Conservation (phyloP, 78 protist species). For the Acrasis kona region DNA sequence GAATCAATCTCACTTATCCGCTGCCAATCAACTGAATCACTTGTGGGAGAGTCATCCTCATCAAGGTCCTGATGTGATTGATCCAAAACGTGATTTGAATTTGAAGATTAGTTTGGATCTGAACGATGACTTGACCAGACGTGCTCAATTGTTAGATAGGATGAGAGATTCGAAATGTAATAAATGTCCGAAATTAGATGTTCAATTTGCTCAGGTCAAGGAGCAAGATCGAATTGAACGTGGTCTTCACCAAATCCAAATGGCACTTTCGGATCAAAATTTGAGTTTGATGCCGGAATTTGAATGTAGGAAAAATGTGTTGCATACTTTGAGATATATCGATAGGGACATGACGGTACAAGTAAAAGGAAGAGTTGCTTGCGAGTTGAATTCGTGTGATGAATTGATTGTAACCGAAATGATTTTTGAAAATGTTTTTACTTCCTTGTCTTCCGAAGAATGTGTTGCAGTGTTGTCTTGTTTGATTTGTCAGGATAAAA, state of each 20-base stretch:
- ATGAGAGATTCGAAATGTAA: constrained; percentile 44
- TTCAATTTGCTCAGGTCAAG: constrained; percentile 26
- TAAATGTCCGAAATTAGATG: constrained; percentile 39
- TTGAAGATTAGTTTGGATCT: too few relatives aligned
- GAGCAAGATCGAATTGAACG: too few relatives aligned
- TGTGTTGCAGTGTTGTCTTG: constrained; percentile 49
- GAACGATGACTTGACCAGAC: too few relatives aligned
- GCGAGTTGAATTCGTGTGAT: constrained; percentile 69
- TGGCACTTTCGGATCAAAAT: constrained; percentile 37
- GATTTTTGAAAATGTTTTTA: constrained; percentile 67
- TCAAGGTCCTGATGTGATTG: too few relatives aligned
- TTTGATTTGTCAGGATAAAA: constrained; percentile 58
- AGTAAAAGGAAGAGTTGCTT: constrained; percentile 78
- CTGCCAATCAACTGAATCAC: too few relatives aligned
- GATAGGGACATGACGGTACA: constrained; percentile 24
- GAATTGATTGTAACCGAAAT: constrained; percentile 69
- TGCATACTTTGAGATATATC: constrained; percentile 37
- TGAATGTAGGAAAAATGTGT: constrained; percentile 48
- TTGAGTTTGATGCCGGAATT: constrained; percentile 76
- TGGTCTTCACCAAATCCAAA: neutral
- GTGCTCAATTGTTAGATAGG: too few relatives aligned
- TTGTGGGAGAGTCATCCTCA: too few relatives aligned
- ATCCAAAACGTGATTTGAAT: too few relatives aligned
- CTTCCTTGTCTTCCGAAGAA: constrained; percentile 48
- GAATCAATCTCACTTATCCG: too few relatives aligned